Percentiles rank a stretch among this genome's conserved stretches.
Evolutionary conservation across 306 rosid species (phyloP).

Genomic region (Dalbergia oliveri): DNA sequence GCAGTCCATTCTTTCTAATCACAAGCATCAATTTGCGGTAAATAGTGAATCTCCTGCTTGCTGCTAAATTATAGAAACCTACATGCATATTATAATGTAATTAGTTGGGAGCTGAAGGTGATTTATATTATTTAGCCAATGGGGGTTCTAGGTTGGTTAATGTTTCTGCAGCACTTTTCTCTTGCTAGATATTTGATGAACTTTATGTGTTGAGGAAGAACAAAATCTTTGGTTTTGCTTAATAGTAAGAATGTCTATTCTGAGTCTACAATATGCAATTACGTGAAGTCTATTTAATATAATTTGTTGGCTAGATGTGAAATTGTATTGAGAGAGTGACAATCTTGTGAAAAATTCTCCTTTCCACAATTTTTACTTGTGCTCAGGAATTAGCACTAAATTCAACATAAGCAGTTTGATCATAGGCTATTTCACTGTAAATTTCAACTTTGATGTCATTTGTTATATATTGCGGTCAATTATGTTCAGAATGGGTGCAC

Average conservation of each 20-base stretch:
- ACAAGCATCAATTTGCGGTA: constrained; percentile 81
- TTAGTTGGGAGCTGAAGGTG: constrained; percentile 22
- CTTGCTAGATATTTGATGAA: constrained; percentile 1
- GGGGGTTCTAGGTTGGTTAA: constrained; percentile 12
- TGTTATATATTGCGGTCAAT: constrained; percentile 11
- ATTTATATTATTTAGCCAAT: constrained; percentile 20
- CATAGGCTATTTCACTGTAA: constrained; percentile 6
- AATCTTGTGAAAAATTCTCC: constrained; percentile 19
- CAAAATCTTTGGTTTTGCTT: neutral
- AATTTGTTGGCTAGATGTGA: constrained; percentile 1
- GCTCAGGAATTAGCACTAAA: neutral
- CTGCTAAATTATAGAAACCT: constrained; percentile 37
- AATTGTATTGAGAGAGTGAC: constrained; percentile 12
- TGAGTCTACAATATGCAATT: constrained; percentile 35
- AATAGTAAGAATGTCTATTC: constrained; percentile 36
- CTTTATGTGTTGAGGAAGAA: neutral
- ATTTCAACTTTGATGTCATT: constrained; percentile 24
- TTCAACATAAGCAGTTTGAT: constrained; percentile 23
- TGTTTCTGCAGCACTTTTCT: neutral
- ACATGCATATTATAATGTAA: neutral
- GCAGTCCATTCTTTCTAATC: constrained; percentile 69
- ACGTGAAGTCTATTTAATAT: constrained; percentile 19
- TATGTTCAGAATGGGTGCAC: constrained; percentile 19
- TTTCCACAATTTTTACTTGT: constrained; percentile 14
- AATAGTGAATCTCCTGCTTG: constrained; percentile 35